Evolutionary conservation across 2,329 filamentous ascomycete genomes (phyloP), one percentile per base, ranked within the genome.

Genomic region (Aspergillus sclerotialis): DNA sequence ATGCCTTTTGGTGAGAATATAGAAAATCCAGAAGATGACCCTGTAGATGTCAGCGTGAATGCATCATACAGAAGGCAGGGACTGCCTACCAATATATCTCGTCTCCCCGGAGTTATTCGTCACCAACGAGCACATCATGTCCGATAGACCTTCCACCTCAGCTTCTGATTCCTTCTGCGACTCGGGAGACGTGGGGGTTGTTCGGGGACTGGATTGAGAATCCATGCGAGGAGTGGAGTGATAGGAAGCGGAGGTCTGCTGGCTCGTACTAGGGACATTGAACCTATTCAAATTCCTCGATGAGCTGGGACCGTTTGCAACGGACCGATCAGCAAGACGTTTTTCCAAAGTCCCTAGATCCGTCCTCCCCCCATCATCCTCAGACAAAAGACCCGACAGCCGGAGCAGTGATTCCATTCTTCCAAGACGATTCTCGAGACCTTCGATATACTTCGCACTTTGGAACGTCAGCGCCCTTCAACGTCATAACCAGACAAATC

Each of bases 1-100:
- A 98, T 94, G 28, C 92, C 92, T 59, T 94, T 94, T 10, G 90
- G 92, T 0, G 90, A 96, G 67, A 98, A 96, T 50, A 98, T 98
- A 35, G 90, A 96, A 63, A 96, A 96, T 3, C 92, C 92, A 2
- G 92, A 98, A 0, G 90, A 96, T 0, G 89, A 95, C 16, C 90
- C 86, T 92, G 39, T 28, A 36, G 26, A 30, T 14, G 30, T n/a
- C 10, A 24, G 27, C 51, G 13, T 61, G 56, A 45, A 45, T 33
- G 5, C 11, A 14, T n/a, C n/a, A 10, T 25, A 33, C 17, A 32
- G 13, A 13, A 8, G 14, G 15, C 8, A 19, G 11, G 25, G 18
- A 28, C n/a, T 14, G 39, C 73, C 33, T 72, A 89, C 87, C 92
- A 48, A 96, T 94, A 57, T 94, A 98, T 62, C 92, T 76, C 6